Conservation (phyloP, 768 basidiomycete species). For the Suillus variegatus region DNA sequence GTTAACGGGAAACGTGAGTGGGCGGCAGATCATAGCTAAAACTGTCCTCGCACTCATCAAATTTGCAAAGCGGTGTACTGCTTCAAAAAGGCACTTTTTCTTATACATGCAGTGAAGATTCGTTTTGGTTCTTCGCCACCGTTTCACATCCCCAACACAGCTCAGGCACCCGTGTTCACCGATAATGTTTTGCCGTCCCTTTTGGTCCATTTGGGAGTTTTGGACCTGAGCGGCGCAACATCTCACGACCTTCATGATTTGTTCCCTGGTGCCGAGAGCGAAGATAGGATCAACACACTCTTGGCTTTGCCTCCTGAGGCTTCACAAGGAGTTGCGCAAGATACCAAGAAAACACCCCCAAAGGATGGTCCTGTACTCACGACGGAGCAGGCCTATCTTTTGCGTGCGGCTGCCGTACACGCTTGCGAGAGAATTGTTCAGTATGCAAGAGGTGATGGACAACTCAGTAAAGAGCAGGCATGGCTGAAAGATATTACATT, state of each 20-base stretch:
- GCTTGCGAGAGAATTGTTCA: constrained; percentile 73
- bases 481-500: constrained; percentile 61
- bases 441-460: constrained; percentile 40
- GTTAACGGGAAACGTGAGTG: constrained; percentile 62
- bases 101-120: constrained; percentile 66
- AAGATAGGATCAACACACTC: constrained; percentile 39
- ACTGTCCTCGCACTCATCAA: constrained; percentile 3
- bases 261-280: constrained; percentile 50
- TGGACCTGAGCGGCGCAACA: constrained; percentile 56
- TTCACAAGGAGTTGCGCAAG: background rate
- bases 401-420: constrained; percentile 80
- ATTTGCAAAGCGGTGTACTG: constrained; percentile 68
- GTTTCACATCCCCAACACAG: constrained; percentile 65
- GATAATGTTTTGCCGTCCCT: constrained; percentile 88
- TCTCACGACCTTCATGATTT: constrained; percentile 43
- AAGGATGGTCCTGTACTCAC: constrained; percentile 58
- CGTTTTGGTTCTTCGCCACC: constrained; percentile 64
- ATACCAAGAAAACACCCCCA: constrained; percentile 23
- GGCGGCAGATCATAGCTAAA: constrained; percentile 12
- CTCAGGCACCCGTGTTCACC: constrained; percentile 63
- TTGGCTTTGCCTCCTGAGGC: constrained; percentile 33
- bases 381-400: constrained; percentile 61
- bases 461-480: constrained; percentile 27
- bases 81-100: constrained; percentile 88
- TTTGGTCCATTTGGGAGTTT: constrained; percentile 71